phyloP scores from a whole-genome alignment of 1,284 basidiomycete genomes.

The Phylloporus sp. region DNA sequence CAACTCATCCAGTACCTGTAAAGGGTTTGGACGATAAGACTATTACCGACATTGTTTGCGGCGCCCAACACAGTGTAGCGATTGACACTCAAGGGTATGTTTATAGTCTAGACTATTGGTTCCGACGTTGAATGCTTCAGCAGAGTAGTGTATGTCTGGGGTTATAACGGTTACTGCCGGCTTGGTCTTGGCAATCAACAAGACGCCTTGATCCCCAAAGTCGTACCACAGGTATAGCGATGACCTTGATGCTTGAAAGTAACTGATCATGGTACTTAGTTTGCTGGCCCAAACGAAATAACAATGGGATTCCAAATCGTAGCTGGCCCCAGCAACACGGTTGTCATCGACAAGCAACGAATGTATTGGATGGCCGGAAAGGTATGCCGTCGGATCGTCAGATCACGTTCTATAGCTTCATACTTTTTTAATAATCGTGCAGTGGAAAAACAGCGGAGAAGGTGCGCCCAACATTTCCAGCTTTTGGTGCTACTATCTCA shows the following conservation, averaged over 20 bases:
- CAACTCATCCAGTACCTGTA: conserved; percentile 58
- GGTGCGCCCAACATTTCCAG: conserved; percentile 46
- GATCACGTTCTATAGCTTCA: conserved; percentile 9
- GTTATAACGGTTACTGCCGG: conserved; percentile 82
- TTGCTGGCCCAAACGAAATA: conserved; percentile 68
- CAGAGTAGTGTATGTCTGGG: conserved; percentile 83
- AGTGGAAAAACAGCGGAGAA: conserved; percentile 95
- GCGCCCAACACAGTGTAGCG: conserved; percentile 86
- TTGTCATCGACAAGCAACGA: conserved; percentile 82
- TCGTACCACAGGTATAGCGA: conserved; percentile 68
- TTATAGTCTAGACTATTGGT: background rate
- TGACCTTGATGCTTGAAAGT: background rate
- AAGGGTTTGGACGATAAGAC: conserved; percentile 74
- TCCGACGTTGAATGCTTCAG: conserved; percentile 11
- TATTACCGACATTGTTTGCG: conserved; percentile 83
- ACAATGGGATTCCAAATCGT: conserved; percentile 70
- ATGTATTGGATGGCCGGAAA: conserved; percentile 89
- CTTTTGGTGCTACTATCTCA: conserved; percentile 6
- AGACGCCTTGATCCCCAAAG: conserved; percentile 75
- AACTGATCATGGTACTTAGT: conserved; percentile 46
- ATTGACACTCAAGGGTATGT: conserved; percentile 75
- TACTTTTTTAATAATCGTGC: conserved; percentile 23
- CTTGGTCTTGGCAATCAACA: conserved; percentile 85
- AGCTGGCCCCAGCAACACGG: conserved; percentile 83
- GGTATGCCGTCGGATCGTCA: conserved; percentile 42